Evolutionary conservation across 2,329 filamentous ascomycete species (phyloP).

Genomic region (Hypoxylon sp.): DNA sequence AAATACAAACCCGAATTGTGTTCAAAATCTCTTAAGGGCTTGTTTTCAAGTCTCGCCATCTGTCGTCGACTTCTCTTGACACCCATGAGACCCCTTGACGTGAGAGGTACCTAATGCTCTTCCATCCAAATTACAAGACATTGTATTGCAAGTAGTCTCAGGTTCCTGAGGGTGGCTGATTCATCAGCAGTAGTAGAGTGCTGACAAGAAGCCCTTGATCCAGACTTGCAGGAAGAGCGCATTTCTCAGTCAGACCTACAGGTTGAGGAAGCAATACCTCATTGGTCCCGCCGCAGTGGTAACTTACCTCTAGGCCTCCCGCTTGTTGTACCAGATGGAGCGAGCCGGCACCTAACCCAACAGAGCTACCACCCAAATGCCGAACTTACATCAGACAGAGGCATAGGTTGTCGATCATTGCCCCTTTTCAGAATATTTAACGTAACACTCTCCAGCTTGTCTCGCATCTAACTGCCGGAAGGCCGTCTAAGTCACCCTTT

Average conservation of each 20-base stretch:
- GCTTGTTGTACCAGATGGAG: conserved; percentile 34
- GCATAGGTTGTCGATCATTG: conserved; percentile 33
- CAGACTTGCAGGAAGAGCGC: conserved; percentile 31
- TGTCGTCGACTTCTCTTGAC: background rate
- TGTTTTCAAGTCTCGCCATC: conserved; percentile 2
- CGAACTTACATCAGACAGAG: conserved; percentile 39
- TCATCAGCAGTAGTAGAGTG: conserved; percentile 34
- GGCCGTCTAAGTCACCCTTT: background rate
- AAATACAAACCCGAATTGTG: conserved; percentile 34
- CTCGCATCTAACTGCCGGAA: conserved; percentile 44
- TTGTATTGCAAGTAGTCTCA: background rate
- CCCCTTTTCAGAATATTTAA: conserved; percentile 23
- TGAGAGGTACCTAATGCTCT: background rate
- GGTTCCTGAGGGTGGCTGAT: conserved; percentile 24
- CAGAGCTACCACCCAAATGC: conserved; percentile 33
- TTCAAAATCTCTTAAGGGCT: conserved; percentile 6
- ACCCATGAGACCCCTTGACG: too few species aligned
- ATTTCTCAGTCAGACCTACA: conserved; percentile 8
- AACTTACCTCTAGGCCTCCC: conserved; percentile 33
- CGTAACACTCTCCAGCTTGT: conserved; percentile 31
- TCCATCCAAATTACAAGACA: background rate
- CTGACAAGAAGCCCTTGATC: conserved; percentile 34
- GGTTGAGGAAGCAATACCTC: background rate
- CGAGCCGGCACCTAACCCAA: conserved; percentile 39
- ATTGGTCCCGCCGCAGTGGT: conserved; percentile 44